phyloP scores from a whole-genome alignment of 2,329 filamentous ascomycete species.

The Colletotrichum kahawae region DNA sequence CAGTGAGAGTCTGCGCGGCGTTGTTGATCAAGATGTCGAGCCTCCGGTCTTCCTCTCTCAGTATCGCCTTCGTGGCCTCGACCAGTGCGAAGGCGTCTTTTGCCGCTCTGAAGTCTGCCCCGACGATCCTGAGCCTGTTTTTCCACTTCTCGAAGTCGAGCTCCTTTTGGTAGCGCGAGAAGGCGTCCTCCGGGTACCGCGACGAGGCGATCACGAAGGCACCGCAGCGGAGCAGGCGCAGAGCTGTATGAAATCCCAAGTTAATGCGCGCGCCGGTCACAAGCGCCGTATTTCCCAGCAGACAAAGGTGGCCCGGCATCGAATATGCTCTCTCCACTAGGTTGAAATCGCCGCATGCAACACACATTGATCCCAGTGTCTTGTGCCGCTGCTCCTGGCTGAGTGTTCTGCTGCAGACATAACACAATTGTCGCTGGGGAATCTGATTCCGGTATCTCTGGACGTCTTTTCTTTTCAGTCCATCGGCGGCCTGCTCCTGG shows the following conservation, averaged over 20 bases:
- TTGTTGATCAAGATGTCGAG: no score
- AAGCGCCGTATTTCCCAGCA: no score
- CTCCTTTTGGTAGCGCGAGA: not conserved
- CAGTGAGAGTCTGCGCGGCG: no score
- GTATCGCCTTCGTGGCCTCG: not conserved
- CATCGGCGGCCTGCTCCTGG: not conserved
- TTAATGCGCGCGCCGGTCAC: slow-evolving; percentile 25
- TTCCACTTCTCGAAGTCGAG: not conserved
- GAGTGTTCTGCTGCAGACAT: not conserved
- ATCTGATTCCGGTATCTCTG: not conserved
- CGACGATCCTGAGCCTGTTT: not conserved
- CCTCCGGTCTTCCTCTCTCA: no score
- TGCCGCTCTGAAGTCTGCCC: not conserved
- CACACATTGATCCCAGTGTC: slow-evolving; percentile 33
- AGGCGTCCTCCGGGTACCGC: not conserved
- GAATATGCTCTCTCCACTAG: slow-evolving; percentile 29
- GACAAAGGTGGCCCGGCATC: no score
- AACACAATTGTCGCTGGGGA: not conserved
- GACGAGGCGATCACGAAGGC: slow-evolving; percentile 34
- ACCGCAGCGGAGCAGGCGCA: slow-evolving; percentile 38
- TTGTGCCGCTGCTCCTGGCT: slow-evolving; percentile 11
- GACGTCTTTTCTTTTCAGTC: not conserved
- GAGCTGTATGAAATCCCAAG: slow-evolving; percentile 35
- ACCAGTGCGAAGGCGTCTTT: not conserved
- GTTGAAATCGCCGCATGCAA: slow-evolving; percentile 38